These are phyloP conservation scores for Chamaecyparis obtusa DNA, from an alignment of 75 land plant species.

Conservation along the genomic window DNA sequence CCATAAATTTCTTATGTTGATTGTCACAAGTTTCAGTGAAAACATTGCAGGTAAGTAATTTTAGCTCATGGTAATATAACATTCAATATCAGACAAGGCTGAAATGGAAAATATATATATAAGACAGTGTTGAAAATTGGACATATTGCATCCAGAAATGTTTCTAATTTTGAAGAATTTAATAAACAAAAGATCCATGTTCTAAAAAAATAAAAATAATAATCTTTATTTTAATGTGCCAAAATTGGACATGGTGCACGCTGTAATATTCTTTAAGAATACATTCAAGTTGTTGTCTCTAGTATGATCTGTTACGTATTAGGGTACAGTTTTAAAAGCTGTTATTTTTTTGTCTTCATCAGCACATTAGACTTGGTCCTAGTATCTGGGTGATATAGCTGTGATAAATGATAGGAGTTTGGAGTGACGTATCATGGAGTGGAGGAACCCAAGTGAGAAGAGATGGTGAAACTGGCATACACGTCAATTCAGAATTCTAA, in stretches of 20 bases:
- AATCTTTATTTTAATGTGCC: background rate
- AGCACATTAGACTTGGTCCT: background rate
- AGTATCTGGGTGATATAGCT: background rate
- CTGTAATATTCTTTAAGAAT: background rate
- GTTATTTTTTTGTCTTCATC: background rate
- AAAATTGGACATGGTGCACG: background rate
- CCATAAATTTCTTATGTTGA: background rate
- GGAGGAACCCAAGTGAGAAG: background rate
- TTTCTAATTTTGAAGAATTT: background rate
- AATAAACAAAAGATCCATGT: background rate
- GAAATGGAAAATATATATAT: background rate
- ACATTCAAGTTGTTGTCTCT: background rate
- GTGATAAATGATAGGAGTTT: background rate
- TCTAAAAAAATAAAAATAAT: background rate
- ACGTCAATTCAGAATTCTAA: background rate
- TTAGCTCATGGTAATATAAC: background rate
- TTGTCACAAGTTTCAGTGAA: background rate
- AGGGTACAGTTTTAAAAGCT: background rate
- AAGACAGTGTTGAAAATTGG: background rate
- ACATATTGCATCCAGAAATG: background rate
- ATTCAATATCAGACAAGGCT: background rate
- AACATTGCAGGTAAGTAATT: background rate
- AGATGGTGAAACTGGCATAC: background rate
- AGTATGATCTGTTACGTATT: background rate
- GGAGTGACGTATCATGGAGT: background rate